Percentiles rank a stretch among this genome's conserved stretches.
phyloP scores from a whole-genome alignment of 2,329 filamentous ascomycete species.

The Periglandula ipomoeae region DNA sequence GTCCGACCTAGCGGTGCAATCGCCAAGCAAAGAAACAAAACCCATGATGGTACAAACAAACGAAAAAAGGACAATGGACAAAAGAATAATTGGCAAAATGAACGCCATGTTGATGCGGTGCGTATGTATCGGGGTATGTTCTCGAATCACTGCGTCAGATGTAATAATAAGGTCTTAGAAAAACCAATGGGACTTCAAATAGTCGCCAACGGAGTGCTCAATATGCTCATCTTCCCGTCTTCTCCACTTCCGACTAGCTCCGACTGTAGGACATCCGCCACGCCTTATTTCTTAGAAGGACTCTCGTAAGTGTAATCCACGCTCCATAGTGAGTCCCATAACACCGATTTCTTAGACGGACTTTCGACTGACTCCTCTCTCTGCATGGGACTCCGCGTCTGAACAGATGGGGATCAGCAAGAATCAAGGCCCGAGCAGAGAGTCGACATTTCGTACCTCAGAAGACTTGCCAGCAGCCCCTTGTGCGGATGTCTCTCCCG shows the following conservation, averaged over 20 bases:
- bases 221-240: neutral
- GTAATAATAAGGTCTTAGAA: neutral
- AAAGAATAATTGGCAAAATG: neutral
- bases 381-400: slow-evolving; percentile 21
- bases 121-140: neutral
- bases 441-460: slow-evolving; percentile 48
- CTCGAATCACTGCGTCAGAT: neutral
- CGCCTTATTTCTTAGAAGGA: slow-evolving; percentile 17
- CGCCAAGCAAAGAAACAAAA: too few relatives aligned
- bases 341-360: slow-evolving; percentile 40
- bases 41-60: neutral
- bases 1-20: neutral
- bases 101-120: neutral
- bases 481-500: slow-evolving; percentile 18
- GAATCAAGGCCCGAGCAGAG: slow-evolving; percentile 38
- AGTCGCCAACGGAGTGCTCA: too few relatives aligned
- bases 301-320: slow-evolving; percentile 49
- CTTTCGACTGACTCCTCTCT: slow-evolving; percentile 32
- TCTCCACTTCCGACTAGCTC: neutral
- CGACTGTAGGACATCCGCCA: neutral
- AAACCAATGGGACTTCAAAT: too few relatives aligned
- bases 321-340: slow-evolving; percentile 56
- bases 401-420: slow-evolving; percentile 11
- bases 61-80: neutral
- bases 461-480: slow-evolving; percentile 17